Conservation (phyloP, 176 grass and related monocot genomes). For the Raddia distichophylla region DNA sequence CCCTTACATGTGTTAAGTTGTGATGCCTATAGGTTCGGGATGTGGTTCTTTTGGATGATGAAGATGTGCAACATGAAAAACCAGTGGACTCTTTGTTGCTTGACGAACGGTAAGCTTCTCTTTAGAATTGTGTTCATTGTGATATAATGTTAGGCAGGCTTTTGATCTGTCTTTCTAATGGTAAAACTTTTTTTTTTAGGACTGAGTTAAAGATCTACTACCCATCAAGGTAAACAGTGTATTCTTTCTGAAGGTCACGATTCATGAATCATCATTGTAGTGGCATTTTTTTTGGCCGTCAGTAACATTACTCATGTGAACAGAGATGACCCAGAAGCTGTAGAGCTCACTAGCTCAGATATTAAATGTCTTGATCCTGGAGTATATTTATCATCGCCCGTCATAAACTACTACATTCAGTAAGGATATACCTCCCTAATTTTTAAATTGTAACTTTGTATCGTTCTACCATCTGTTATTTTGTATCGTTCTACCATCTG, state of each 20-base stretch:
- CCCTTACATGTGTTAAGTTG: constrained; percentile 17
- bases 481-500: background rate
- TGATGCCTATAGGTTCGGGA: constrained; percentile 40
- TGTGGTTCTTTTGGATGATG: constrained; percentile 84
- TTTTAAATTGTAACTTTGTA: constrained; percentile 24
- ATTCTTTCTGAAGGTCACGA: constrained; percentile 36
- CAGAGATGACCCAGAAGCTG: constrained; percentile 75
- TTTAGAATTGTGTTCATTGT: constrained; percentile 18
- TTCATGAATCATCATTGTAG: constrained; percentile 3
- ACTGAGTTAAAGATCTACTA: constrained; percentile 69
- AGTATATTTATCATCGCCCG: constrained; percentile 72
- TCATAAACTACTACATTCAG: constrained; percentile 91
- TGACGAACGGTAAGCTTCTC: constrained; percentile 45
- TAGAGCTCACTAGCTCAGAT: constrained; percentile 66
- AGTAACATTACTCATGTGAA: constrained; percentile 41
- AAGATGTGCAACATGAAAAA: constrained; percentile 52
- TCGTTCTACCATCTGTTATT: constrained; percentile 1
- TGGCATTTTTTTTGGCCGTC: constrained; percentile 21
- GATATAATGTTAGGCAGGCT: constrained; percentile 6
- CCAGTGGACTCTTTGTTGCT: constrained; percentile 23
- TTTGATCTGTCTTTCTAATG: constrained; percentile 31
- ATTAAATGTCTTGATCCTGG: constrained; percentile 68
- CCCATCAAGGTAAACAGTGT: constrained; percentile 69
- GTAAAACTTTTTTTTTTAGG: constrained; percentile 52
- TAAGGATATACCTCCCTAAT: constrained; percentile 46